Conservation (phyloP, 257 asterid species). For the Haberlea rhodopensis region DNA sequence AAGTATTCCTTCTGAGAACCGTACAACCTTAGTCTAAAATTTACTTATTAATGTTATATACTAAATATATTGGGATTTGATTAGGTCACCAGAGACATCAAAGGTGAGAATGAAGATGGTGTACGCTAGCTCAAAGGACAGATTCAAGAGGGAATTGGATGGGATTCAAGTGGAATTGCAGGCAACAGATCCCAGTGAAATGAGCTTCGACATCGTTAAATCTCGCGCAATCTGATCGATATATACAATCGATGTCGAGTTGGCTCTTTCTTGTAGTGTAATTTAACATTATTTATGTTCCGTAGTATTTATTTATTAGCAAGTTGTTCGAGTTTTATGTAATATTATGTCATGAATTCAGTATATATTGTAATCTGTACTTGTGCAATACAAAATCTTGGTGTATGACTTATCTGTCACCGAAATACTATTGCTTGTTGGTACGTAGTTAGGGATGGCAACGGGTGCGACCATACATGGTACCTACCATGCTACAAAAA, state of each 20-base stretch:
- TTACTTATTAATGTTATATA: background rate
- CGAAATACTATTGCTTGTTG: too few relatives aligned
- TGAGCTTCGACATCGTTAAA: slow-evolving; percentile 33
- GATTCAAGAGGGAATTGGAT: slow-evolving; percentile 33
- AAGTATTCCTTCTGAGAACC: background rate
- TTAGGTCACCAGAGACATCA: slow-evolving; percentile 33
- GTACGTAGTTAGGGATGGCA: too few relatives aligned
- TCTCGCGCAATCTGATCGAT: slow-evolving; percentile 17
- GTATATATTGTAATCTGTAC: background rate
- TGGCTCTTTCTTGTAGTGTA: background rate
- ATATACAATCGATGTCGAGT: background rate
- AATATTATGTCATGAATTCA: background rate
- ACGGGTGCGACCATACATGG: too few relatives aligned
- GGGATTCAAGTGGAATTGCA: slow-evolving; percentile 33
- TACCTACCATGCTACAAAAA: too few relatives aligned
- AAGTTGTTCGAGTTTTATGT: background rate
- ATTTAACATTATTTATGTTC: background rate
- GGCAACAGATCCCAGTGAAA: slow-evolving; percentile 35
- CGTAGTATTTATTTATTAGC: background rate
- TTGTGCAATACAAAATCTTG: background rate
- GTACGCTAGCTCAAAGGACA: slow-evolving; percentile 33
- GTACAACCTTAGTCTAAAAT: background rate
- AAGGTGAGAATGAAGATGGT: slow-evolving; percentile 37
- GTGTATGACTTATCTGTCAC: background rate
- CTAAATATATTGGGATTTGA: background rate